These are phyloP conservation scores for Sclerotiophoma versabilis DNA, from an alignment of 2,329 filamentous ascomycete species.

Conservation along the genomic window DNA sequence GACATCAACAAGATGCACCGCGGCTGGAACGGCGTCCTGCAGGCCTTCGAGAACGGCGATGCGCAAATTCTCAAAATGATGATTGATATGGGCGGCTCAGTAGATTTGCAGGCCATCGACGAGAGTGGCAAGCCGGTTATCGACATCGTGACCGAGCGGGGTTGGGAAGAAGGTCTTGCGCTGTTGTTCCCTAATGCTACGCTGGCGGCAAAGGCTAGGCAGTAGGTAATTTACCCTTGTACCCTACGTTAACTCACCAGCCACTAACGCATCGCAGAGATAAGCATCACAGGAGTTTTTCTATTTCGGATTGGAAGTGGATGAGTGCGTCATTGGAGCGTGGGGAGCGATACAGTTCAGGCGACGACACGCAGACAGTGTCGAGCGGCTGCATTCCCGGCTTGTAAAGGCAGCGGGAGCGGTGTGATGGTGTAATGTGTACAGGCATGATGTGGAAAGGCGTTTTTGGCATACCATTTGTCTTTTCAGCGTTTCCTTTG, in stretches of 20 bases:
- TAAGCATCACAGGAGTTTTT: constrained; percentile 20
- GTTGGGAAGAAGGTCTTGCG: constrained; percentile 46
- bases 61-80: constrained; percentile 43
- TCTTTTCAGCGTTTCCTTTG: background rate
- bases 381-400: constrained; percentile 18
- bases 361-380: constrained; percentile 16
- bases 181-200: constrained; percentile 41
- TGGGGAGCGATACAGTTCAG: constrained; percentile 1
- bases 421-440: constrained; percentile 2
- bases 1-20: constrained; percentile 67
- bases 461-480: constrained; percentile 14
- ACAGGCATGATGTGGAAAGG: constrained; percentile 9
- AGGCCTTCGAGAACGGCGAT: constrained; percentile 47
- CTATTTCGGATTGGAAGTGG: constrained; percentile 30
- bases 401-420: background rate
- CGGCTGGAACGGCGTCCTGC: constrained; percentile 46
- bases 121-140: constrained; percentile 40
- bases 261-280: constrained; percentile 4
- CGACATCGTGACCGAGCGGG: constrained; percentile 46
- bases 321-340: constrained; percentile 21
- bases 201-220: constrained; percentile 24
- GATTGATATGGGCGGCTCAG: constrained; percentile 44
- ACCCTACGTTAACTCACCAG: background rate
- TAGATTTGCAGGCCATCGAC: constrained; percentile 41
- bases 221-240: constrained; percentile 34